phyloP scores from a whole-genome alignment of 768 basidiomycete genomes.

The Chalciporus pseudorubinellus region DNA sequence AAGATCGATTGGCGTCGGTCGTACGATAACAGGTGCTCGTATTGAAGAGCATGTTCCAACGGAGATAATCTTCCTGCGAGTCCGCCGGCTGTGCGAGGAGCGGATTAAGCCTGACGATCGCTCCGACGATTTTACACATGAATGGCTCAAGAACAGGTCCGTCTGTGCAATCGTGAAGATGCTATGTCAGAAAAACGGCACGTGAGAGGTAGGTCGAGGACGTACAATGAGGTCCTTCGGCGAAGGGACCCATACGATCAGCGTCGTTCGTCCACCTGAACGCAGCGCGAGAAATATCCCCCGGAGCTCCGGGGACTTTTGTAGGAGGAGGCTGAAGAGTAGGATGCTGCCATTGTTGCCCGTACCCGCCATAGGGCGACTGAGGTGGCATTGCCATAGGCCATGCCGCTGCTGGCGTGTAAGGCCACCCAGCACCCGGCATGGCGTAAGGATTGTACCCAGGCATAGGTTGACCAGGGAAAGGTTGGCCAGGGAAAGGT shows the following conservation, averaged over 20 bases:
- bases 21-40: constrained; percentile 61
- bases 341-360: constrained; percentile 28
- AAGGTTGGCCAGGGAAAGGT: neutral
- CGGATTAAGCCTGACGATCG: constrained; percentile 55
- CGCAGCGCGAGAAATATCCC: constrained; percentile 26
- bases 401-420: constrained; percentile 28
- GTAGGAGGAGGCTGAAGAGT: constrained; percentile 26
- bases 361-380: constrained; percentile 20
- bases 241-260: constrained; percentile 36
- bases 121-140: constrained; percentile 47
- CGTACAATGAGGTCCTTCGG: constrained; percentile 45
- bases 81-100: constrained; percentile 50
- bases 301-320: constrained; percentile 19
- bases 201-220: neutral
- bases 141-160: constrained; percentile 70
- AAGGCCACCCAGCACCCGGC: neutral
- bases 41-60: constrained; percentile 74
- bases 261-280: constrained; percentile 31
- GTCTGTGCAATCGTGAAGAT: constrained; percentile 38
- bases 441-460: no score
- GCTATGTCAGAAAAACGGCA: constrained; percentile 8
- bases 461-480: neutral
- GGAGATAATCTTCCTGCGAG: constrained; percentile 48
- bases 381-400: constrained; percentile 28
- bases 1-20: constrained; percentile 59